Conservation (phyloP, 306 rosid species). For the Prunus fruticosa region DNA sequence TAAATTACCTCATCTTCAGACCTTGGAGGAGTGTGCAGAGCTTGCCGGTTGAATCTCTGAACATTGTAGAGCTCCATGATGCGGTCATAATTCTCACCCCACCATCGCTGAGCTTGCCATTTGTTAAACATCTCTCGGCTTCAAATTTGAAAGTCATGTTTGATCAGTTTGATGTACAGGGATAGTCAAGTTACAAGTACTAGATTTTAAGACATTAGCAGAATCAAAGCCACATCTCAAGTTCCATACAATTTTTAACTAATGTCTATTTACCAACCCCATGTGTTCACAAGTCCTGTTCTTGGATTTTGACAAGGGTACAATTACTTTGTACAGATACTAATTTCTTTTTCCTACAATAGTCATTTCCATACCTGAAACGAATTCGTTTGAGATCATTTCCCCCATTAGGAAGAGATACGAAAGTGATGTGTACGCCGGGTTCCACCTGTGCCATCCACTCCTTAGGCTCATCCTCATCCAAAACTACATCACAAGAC, state of each 20-base stretch:
- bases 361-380: constrained; percentile 51
- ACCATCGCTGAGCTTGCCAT: constrained; percentile 93
- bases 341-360: neutral
- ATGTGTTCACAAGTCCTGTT: neutral
- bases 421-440: constrained; percentile 77
- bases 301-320: no score
- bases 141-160: constrained; percentile 32
- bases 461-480: constrained; percentile 61
- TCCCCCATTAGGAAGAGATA: constrained; percentile 87
- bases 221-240: neutral
- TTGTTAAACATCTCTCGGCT: constrained; percentile 91
- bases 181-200: constrained; percentile 22
- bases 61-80: constrained; percentile 91
- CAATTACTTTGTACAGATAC: no score
- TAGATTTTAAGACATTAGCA: constrained; percentile 15
- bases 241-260: no score
- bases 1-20: constrained; percentile 79
- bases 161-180: constrained; percentile 35
- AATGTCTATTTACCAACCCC: neutral
- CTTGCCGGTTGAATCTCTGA: constrained; percentile 71
- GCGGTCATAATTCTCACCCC: constrained; percentile 93
- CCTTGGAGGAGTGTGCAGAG: constrained; percentile 67
- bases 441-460: constrained; percentile 99
- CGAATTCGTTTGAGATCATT: constrained; percentile 87
- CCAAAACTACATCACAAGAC: constrained; percentile 56